Evolutionary conservation across 2,329 filamentous ascomycete genomes (phyloP), one percentile per base, ranked within the genome.

Genomic region (Ophiostoma sp.): DNA sequence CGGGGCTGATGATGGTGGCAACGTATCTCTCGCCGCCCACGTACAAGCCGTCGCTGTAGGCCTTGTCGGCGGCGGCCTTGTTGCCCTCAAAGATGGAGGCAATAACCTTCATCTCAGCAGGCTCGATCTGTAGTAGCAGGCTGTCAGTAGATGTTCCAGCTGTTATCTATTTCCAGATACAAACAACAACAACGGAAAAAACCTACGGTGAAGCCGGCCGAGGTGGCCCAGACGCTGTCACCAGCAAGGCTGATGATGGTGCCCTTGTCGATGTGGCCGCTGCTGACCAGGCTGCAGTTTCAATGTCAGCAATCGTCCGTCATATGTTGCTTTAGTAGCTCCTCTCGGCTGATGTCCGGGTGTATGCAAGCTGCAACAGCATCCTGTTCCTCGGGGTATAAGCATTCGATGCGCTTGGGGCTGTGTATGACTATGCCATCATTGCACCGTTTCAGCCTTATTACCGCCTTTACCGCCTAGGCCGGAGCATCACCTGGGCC

Each of bases 231-330:
- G 76, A 87, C 85, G 79, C 89, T 93, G 81, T 91, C 91, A 76
- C 93, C 92, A 75, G 90, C 90, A 74, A 82, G 83, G 81, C 90
- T 93, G 84, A 95, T 88, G 79, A 97, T 93, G 78, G 91, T 91
- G 76, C 86, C 93, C 83, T 93, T 90, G 83, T 95, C 90, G 78
- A 96, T 81, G 79, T 94, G 89, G 77, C 89, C 89, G 76, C 86
- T 89, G 82, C 85, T 90, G 77, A 96, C 86, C 77, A 97, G 88
- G 86, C 93, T 96, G 78, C 75, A 73, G 68, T 39, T 52, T 6
- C 10, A 11, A n/a, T 65, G 33, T 39, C 31, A 52, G 64, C 64
- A 44, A 11, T 44, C 33, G 20, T 65, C 33, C 60, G 13, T 64
- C 15, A 65, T n/a, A n/a, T 3, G 39, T 27, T 13, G 1, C 31